Base-by-base conservation (phyloP, 1,139 yeast species). In the Geotrichum klebahnii region DNA sequence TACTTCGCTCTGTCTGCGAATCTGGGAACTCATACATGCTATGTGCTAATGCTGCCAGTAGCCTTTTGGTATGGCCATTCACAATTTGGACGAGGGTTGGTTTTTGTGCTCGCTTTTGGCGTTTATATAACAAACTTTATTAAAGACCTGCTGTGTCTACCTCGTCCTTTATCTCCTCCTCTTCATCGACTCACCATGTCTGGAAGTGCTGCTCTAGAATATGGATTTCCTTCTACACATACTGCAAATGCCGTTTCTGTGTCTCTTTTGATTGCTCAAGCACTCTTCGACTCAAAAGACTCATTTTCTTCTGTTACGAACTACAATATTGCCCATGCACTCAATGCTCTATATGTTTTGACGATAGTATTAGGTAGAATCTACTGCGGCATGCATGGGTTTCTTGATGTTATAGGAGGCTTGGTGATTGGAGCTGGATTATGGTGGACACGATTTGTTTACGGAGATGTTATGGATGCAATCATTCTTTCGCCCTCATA, bases 341-440 rank as follows among this genome's bases (percentile, higher is more conserved):
- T 66, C 12, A 57, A 67, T 32, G 45, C 67, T 1, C 40, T 77
- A 14, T 89, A 90, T 64, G 84, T 81, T 61, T 55, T 73, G 23
- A 81, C 94, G 9, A 72, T 92, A 56, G 78, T 86, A 1, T 67
- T 80, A 56, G 98, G 98, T 26, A 73, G 98, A 51, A 65, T 92
- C 5, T 92, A 92, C 68, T 90, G 97, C 66, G 98, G 98, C 3
- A 92, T 92, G 98, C 98, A 92, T 67, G 98, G 98, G 1, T 79
- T 86, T 55, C 69, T 86, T 29, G 98, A 92, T 65, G 73, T 92
- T 3, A 49, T 72, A 1, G 68, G 79, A 9, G 98, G 98, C 2
- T 69, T 80, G 0, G 0, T 76, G 0, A 72, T 88, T 24, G 98
- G 98, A 0, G 50, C 70, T 0, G 41, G 66, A 9, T 57, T 68